Percentiles rank a stretch among this genome's conserved stretches.
Evolutionary conservation across 495 filamentous ascomycete species (phyloP).

Genomic region (Aspergillus indologenus): DNA sequence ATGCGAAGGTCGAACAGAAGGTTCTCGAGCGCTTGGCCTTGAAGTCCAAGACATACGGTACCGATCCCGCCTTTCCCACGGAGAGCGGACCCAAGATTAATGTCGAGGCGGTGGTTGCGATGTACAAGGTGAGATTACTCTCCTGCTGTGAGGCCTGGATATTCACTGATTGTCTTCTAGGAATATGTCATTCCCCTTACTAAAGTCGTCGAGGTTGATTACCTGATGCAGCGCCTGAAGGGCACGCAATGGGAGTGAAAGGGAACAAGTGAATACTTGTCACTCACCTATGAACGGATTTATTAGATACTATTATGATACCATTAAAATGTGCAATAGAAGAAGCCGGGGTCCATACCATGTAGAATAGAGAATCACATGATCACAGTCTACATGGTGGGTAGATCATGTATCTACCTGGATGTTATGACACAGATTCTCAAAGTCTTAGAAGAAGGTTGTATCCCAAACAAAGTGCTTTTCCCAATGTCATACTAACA

Average conservation of each 20-base stretch:
- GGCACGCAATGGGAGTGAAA: slow-evolving; percentile 58
- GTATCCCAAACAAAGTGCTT: no score
- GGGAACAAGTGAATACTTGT: slow-evolving; percentile 17
- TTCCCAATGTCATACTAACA: no score
- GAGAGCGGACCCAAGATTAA: slow-evolving; percentile 72
- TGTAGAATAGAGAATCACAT: not conserved
- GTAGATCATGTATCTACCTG: no score
- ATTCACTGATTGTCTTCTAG: slow-evolving; percentile 33
- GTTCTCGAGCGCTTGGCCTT: slow-evolving; percentile 82
- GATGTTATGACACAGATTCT: no score
- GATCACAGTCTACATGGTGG: not conserved
- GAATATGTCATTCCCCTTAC: slow-evolving; percentile 95
- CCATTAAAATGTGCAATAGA: not conserved
- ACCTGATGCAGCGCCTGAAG: slow-evolving; percentile 88
- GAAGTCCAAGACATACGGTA: slow-evolving; percentile 95
- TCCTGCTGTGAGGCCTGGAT: not conserved
- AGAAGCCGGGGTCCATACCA: not conserved
- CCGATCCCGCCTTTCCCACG: slow-evolving; percentile 69
- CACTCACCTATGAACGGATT: not conserved
- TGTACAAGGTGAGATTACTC: slow-evolving; percentile 71
- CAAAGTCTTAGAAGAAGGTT: no score
- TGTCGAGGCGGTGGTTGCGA: slow-evolving; percentile 84
- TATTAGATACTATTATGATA: not conserved
- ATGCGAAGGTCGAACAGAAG: slow-evolving; percentile 83
- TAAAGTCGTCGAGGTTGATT: slow-evolving; percentile 96